Evolutionary conservation across 2,329 filamentous ascomycete species (phyloP), one percentile per base, ranked within the genome.

Genomic region (Chrysosporium queenslandicum): DNA sequence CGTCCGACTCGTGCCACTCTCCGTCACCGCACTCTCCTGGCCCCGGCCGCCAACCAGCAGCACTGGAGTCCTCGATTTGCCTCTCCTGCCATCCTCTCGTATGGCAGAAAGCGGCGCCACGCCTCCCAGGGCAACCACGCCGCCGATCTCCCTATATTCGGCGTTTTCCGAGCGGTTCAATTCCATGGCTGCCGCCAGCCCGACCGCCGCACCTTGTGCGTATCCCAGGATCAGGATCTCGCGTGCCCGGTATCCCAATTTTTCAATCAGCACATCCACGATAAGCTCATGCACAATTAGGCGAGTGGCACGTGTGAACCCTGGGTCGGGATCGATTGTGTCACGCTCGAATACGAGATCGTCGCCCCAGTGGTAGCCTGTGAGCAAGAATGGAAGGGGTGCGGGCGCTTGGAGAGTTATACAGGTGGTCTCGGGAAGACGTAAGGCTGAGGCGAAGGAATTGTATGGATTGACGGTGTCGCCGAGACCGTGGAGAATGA

Each of bases 401-500:
- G 75, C 75, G 0, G 85, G 82, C 0, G 83, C 89, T 62, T 85
- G 85, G 39, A 94, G 73, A 5, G 86, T 79, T 50, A 95, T 78
- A 61, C 82, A 81, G 53, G 83, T 77, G 49, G 89, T 89, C 62
- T 89, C 86, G 0, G 88, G 87, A 2, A 94, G 79, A 55, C 77
- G 74, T 55, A 94, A 70, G 59, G 80, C 81, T 53, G 74, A 73
- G 18, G 82, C 86, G 56, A 94, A 85, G 41, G 71, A 70, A 55
- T 79, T 77, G 66, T 92, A 94, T 32, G 85, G 75, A 2, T 66
- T 62, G 55, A 87, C 78, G 30, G 78, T 81, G 70, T 94, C 89
- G 56, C 89, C 89, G 11, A 94, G 78, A 58, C 88, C 88, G 68
- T 94, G 89, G 53, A 94, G 80, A 48, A 94, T 78, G 63, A 94